These are phyloP conservation scores for Vigna hirtella DNA, from an alignment of 306 rosid genomes.

Conservation along the genomic window DNA sequence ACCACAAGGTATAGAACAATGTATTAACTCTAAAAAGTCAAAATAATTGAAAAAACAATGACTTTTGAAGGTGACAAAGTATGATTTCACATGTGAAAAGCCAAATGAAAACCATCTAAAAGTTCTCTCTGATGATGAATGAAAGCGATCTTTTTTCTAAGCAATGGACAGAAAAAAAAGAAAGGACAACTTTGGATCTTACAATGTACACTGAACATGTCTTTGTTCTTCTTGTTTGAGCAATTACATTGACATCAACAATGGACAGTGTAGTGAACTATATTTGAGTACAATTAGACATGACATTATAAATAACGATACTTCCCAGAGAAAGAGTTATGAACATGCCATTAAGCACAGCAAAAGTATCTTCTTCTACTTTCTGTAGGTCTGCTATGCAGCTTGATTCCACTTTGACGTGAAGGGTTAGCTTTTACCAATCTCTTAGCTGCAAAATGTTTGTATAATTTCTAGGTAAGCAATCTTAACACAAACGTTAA, in stretches of 20 bases:
- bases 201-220: conserved; percentile 16
- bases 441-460: conserved; percentile 67
- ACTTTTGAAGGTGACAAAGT: too few species aligned
- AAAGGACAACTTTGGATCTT: background rate
- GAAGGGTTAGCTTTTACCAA: conserved; percentile 77
- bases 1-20: background rate
- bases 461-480: conserved; percentile 9
- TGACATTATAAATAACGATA: background rate
- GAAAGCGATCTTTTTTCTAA: background rate
- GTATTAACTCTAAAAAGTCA: too few species aligned
- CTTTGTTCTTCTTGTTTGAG: conserved; percentile 20
- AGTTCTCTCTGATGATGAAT: too few species aligned
- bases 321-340: background rate
- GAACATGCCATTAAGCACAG: conserved; percentile 51
- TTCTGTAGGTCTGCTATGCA: conserved; percentile 63
- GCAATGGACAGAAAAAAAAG: background rate
- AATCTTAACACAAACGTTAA: background rate
- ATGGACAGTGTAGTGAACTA: background rate
- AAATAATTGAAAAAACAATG: background rate
- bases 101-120: too few species aligned
- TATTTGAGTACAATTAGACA: conserved; percentile 16
- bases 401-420: conserved; percentile 68
- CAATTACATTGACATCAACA: conserved; percentile 19
- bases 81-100: too few species aligned
- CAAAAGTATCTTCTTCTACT: conserved; percentile 67